Base-by-base conservation (phyloP, 495 filamentous ascomycete genomes). In the Lentithecium fluviatile region DNA sequence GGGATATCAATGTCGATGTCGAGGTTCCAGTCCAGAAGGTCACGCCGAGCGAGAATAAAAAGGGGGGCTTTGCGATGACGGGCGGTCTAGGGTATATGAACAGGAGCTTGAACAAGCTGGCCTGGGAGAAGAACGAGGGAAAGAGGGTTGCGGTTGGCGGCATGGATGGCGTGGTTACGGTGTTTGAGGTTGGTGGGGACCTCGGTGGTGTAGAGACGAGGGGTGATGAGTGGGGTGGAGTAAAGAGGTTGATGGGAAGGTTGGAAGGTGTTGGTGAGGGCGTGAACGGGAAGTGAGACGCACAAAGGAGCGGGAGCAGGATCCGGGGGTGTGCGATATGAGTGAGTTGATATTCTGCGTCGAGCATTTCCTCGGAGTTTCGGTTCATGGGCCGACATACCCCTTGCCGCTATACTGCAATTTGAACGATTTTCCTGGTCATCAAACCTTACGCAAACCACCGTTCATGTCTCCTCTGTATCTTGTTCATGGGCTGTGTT, bases 151-250 rank as follows among this genome's bases (percentile, higher is more conserved):
- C 90, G 1, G 90, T 89, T 17, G 94, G 94, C 24, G 94, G 94
- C 0, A 81, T 97, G 49, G 91, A 96, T 70, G 92, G 94, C 1
- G 84, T 88, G 1, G 82, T 96, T 15, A 95, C 87, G 0, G 84
- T 99, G 17, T 97, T 97, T 72, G 94, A 99, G 75, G 91, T 97
- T 17, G 95, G 90, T 15, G 82, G 81, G 46, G 91, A 91, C 51
- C 73, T 96, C 19, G 86, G 89, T 24, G 91, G 91, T 6, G 82
- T 84, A 59, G 91, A 95, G 65, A 82, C 90, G 2, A 84, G 86
- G 67, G 83, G 82, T 53, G 94, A 98, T 67, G 94, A 97, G 72
- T 97, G 94, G 94, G 80, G 83, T 32, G 87, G 80, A 48, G 88
- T 97, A 65, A 97, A 95, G 83, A 89, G 87, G 74, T 75, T 96